Evolutionary conservation across 176 grass and related monocot species (phyloP), one percentile per base, ranked within the genome.

Genomic region (Typha latifolia): DNA sequence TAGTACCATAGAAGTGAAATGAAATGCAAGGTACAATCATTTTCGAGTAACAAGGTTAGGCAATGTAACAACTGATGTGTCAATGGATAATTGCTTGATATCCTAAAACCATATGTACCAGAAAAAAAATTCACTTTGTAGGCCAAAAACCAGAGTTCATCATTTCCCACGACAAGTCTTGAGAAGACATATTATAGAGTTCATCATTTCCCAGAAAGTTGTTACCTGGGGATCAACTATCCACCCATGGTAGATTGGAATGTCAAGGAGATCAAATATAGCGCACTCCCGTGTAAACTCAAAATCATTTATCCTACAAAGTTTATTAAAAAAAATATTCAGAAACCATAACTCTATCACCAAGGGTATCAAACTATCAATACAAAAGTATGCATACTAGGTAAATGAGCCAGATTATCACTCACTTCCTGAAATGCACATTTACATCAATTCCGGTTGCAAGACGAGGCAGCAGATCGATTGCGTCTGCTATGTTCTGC

Each of bases 221-320:
- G 34, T 43, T 79, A 92, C 93, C 93, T 97, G 89, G 48, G 94
- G 94, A 81, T 99, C 94, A 27, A 93, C 79, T 66, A 99, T 99
- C 94, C 94, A 99, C 24, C 94, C 94, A 81, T 99, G 94, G 53
- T 87, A 99, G 5, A 99, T 37, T 5, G 89, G 85, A 65, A 99
- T 93, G 80, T 93, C 89, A 2, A 99, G 81, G 76, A 99, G 94
- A 72, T 99, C 94, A 81, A 99, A 99, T 81, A 99, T 99, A 49
- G 94, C 86, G 48, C 94, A 81, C 70, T 99, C 89, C 53, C 76
- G 68, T 49, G 94, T 99, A 74, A 99, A 99, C 73, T 99, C 94
- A 81, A 99, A 99, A 77, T 99, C 89, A 79, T 90, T 77, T 5
- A 99, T 83, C 86, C 95, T 99, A 70, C 68, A 81, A 55, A 16